A percentile compares a stretch with the other conserved stretches of the same genome.
Conservation (phyloP, 1,284 basidiomycete genomes). For the Waitea zeae region DNA sequence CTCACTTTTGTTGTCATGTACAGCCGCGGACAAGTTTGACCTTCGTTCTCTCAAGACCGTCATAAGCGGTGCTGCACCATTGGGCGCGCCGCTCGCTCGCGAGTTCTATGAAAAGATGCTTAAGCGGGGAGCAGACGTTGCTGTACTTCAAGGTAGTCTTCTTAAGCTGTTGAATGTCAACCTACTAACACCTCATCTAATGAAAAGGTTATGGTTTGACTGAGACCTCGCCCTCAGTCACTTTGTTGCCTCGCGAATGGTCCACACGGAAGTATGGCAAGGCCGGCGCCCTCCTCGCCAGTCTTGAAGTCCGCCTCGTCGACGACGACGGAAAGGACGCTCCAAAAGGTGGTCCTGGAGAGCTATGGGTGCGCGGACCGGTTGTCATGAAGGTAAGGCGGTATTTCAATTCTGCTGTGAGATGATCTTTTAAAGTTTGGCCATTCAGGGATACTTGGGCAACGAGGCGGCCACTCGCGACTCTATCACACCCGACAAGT, state of each 20-base stretch:
- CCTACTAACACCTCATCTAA: background rate
- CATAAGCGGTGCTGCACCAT: conserved; percentile 71
- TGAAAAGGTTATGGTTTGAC: conserved; percentile 57
- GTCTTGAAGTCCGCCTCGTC: conserved; percentile 65
- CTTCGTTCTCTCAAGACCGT: conserved; percentile 41
- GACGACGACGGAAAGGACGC: conserved; percentile 32
- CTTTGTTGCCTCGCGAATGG: conserved; percentile 23
- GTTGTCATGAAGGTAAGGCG: conserved; percentile 54
- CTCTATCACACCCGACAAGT: conserved; percentile 52
- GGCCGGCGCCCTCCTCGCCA: conserved; percentile 28
- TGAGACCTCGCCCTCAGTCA: conserved; percentile 54
- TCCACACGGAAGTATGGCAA: conserved; percentile 17
- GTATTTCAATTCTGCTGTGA: background rate
- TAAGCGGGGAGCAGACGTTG: conserved; percentile 15
- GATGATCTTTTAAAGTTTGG: background rate
- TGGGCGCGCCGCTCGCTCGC: conserved; percentile 44
- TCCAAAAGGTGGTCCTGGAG: conserved; percentile 42
- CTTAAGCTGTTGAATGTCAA: conserved; percentile 2
- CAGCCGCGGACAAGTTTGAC: conserved; percentile 55
- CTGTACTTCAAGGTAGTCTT: conserved; percentile 26
- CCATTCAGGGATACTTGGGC: conserved; percentile 45
- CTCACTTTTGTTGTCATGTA: conserved; percentile 68
- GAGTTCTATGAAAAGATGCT: conserved; percentile 23
- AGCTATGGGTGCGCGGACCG: conserved; percentile 69
- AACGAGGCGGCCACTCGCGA: conserved; percentile 48